Evolutionary conservation across 2,329 filamentous ascomycete genomes (phyloP), one percentile per base, ranked within the genome.

Genomic region (Neodidymelliopsis sp.): DNA sequence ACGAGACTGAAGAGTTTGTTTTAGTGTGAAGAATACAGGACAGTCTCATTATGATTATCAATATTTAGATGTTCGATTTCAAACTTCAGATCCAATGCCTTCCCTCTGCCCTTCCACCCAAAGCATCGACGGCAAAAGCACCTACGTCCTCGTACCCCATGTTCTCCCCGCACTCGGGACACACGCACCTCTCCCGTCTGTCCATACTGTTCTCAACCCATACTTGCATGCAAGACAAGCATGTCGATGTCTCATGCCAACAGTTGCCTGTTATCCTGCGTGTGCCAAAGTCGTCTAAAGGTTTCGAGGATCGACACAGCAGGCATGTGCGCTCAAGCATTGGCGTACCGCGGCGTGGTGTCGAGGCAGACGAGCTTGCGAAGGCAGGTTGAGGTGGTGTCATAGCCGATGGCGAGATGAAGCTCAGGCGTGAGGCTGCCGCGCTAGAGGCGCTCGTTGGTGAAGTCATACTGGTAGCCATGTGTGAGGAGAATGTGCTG

Each of bases 151-250:
- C 63, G 8, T 59, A 59, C 0, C 41, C 41, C 57, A 71, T 60
- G 0, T 18, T 10, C 39, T 67, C 61, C 3, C 59, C 57, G 30
- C 68, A 71, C 42, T 71, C 68, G 0, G 65, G 66, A 56, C 68
- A 71, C 6, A 53, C 54, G 19, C 58, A 65, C 12, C 49, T 45
- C 10, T 59, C 56, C 42, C 54, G 57, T 3, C 37, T 54, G 12
- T 56, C 51, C 23, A 65, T 53, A 37, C 59, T 60, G 9, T 48
- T 49, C n/a, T 60, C 54, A 1, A 71, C 53, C 59, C 66, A 67
- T 1, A 43, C 31, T 39, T 65, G 56, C 22, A 70, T 48, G 22
- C 68, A 71, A 4, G 49, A 45, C 13, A 53, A 46, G 31, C 68
- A 71, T 18, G 63, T 64, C 5, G 65, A 56, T 19, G 63, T 55